Evolutionary conservation across 306 rosid genomes (phyloP).

Genomic region (Delonix regia): DNA sequence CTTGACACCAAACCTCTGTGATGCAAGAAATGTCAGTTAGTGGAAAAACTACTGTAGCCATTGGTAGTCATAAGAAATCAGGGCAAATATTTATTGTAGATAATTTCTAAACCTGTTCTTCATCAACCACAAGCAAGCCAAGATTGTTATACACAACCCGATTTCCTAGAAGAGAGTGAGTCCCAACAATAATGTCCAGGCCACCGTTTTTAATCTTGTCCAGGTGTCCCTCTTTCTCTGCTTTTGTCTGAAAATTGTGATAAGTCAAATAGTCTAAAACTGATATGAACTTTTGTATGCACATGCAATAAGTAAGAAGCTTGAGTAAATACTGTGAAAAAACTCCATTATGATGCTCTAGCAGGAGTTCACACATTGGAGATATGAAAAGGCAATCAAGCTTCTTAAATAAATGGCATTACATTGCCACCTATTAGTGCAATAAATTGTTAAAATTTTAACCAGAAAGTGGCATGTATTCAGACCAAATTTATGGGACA

Average conservation of each 20-base stretch:
- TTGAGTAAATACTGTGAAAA: not conserved
- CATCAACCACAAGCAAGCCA: constrained; percentile 94
- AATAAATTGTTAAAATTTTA: not conserved
- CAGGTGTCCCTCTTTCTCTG: constrained; percentile 79
- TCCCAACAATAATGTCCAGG: constrained; percentile 85
- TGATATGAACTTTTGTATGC: not conserved
- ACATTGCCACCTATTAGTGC: not conserved
- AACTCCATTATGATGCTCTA: not conserved
- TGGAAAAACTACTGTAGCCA: not conserved
- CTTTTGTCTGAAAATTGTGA: constrained; percentile 69
- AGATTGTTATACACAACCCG: constrained; percentile 88
- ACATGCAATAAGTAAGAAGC: not conserved
- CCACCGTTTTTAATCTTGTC: constrained; percentile 76
- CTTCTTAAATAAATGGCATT: constrained; percentile 9
- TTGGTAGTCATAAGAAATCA: constrained; percentile 20
- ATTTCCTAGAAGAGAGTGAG: constrained; percentile 94
- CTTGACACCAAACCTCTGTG: constrained; percentile 95
- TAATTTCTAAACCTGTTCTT: constrained; percentile 78
- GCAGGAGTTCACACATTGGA: not conserved
- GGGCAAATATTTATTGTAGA: constrained; percentile 36
- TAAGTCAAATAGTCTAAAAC: constrained; percentile 45
- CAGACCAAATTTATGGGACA: constrained; percentile 7
- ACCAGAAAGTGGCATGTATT: constrained; percentile 12
- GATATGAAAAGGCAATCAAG: constrained; percentile 19
- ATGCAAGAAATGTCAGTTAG: constrained; percentile 36